A percentile compares a stretch with the other conserved stretches of the same genome.
Conservation (phyloP, 306 rosid genomes). For the Fagus crenata region DNA sequence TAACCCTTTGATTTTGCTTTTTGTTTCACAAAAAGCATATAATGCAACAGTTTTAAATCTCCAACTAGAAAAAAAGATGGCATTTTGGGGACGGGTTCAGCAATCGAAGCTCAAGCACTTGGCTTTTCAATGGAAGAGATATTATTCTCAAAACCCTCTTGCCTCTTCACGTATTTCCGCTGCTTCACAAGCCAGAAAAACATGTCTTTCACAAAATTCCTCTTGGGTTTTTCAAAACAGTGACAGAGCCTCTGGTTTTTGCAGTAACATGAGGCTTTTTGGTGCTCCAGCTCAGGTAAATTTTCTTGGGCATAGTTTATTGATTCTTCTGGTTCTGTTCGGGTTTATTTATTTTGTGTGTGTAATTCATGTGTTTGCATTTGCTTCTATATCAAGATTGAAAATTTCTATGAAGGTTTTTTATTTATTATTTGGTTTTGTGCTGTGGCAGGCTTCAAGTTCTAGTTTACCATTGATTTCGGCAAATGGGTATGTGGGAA, state of each 20-base stretch:
- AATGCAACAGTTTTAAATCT: not conserved
- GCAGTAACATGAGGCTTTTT: slow-evolving; percentile 46
- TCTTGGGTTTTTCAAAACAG: slow-evolving; percentile 24
- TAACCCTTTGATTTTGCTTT: too few relatives aligned
- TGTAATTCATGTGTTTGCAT: not conserved
- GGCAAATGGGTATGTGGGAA: slow-evolving; percentile 36
- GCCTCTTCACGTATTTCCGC: slow-evolving; percentile 34
- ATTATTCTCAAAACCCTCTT: slow-evolving; percentile 35
- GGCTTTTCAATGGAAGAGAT: slow-evolving; percentile 36
- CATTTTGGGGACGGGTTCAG: slow-evolving; percentile 49
- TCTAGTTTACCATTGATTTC: slow-evolving; percentile 44
- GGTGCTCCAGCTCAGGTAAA: slow-evolving; percentile 69
- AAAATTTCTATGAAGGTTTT: not conserved
- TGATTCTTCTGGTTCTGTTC: not conserved
- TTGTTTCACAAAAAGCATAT: not conserved
- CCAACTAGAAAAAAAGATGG: slow-evolving; percentile 40
- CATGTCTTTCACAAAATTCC: slow-evolving; percentile 25
- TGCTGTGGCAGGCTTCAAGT: slow-evolving; percentile 39
- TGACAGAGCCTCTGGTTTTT: slow-evolving; percentile 30
- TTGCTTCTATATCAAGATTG: not conserved
- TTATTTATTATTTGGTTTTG: not conserved
- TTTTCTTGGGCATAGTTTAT: not conserved
- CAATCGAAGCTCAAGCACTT: slow-evolving; percentile 45
- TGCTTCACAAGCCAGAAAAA: slow-evolving; percentile 24
- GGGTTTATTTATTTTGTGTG: not conserved